Evolutionary conservation across 371 early-diverging fungal genomes (phyloP), one percentile per base, ranked within the genome.

Genomic region (Rhizomucor pusillus): DNA sequence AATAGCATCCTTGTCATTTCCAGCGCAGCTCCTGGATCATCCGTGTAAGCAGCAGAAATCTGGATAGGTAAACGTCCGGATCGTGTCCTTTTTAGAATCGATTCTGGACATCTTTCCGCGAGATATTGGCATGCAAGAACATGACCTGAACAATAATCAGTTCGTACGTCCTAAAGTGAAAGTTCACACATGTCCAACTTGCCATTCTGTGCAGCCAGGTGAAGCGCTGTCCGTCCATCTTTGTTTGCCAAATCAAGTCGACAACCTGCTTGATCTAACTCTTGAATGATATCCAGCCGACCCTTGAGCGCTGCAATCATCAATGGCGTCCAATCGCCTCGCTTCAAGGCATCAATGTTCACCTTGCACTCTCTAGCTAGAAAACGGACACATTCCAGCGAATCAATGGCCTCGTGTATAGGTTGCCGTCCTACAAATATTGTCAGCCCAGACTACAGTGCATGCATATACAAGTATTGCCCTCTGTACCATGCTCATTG

Each of bases 301-400:
- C 77, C 77, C 58, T 80, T 78, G 54, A 71, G 59, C 2, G 79
- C 80, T 44, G 79, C 69, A 43, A 70, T 75, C 78, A 80, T 80
- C 13, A 70, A 14, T 3, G 79, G 71, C n/a, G 81, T 78, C 81
- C 81, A 80, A 22, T 74, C 79, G 6, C 79, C 81, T 45, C 77
- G 57, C 57, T 80, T 80, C 57, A 78, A 64, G 11, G 79, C 77
- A 59, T 80, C 65, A 3, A 75, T 61, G 50, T 80, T 73, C 1
- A 75, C 70, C 18, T 67, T 52, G 29, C 66, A 64, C 9, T 41
- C 49, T 2, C 60, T 44, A 12, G 73, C 53, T 22, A 80, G 54
- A 53, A 56, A 74, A 3, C 41, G 16, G 0, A 71, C 59, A 44
- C 78, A 74, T 0, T 69, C 69, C n/a, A 54, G n/a, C 20, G 62